Percentiles rank a stretch among this genome's conserved stretches.
These are phyloP conservation scores for Clonostachys sp. DNA, from an alignment of 2,329 filamentous ascomycete genomes.

Conservation along the genomic window DNA sequence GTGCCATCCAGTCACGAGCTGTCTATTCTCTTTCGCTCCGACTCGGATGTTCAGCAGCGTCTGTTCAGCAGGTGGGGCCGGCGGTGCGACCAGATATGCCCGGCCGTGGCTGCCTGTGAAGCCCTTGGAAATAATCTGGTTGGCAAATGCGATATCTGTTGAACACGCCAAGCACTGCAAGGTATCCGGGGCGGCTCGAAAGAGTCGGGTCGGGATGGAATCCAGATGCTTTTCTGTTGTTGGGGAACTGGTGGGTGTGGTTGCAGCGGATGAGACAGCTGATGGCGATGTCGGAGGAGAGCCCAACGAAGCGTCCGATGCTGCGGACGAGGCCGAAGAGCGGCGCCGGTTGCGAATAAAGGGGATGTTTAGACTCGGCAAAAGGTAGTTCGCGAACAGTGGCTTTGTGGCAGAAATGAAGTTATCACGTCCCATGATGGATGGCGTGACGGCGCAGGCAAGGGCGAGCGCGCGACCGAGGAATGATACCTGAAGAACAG, in stretches of 20 bases:
- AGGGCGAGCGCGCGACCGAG: background rate
- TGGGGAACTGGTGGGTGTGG: conserved; percentile 18
- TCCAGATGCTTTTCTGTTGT: conserved; percentile 10
- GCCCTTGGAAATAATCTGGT: conserved; percentile 60
- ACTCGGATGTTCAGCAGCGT: conserved; percentile 50
- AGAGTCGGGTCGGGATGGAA: conserved; percentile 20
- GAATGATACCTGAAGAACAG: no score
- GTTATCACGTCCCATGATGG: conserved; percentile 24
- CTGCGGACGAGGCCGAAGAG: conserved; percentile 19
- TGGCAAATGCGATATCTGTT: conserved; percentile 54
- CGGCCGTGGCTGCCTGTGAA: conserved; percentile 64
- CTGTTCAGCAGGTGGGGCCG: conserved; percentile 9
- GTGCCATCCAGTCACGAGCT: conserved; percentile 59
- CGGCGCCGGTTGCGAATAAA: conserved; percentile 31
- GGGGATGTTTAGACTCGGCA: conserved; percentile 45
- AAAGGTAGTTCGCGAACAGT: conserved; percentile 45
- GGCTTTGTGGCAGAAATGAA: conserved; percentile 35
- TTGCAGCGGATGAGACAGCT: conserved; percentile 15
- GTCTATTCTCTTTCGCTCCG: conserved; percentile 48
- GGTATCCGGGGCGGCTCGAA: conserved; percentile 44
- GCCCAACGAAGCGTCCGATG: conserved; percentile 22
- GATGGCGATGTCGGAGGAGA: conserved; percentile 10
- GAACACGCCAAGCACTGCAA: conserved; percentile 56
- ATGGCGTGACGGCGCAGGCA: background rate
- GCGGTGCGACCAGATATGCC: conserved; percentile 51